Evolutionary conservation across 2,329 filamentous ascomycete species (phyloP), one percentile per base, ranked within the genome.

Genomic region (Phialemoniopsis sp.): DNA sequence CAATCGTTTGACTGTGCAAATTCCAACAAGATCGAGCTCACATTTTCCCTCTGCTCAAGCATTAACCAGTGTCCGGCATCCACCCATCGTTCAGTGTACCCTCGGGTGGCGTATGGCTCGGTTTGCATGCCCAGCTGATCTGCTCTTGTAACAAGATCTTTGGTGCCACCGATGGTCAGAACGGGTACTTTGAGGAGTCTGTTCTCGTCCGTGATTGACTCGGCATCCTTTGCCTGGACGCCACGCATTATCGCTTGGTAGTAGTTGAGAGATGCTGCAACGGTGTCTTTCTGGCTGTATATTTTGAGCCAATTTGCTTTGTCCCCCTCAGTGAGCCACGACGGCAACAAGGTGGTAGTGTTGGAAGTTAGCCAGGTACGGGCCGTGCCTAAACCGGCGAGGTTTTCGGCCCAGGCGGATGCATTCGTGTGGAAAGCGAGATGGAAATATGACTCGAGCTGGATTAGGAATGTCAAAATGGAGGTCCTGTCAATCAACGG

Each of bases 31-130:
- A 41, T 15, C 21, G 5, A 16, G n/a, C 34, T 35, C n/a, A 41
- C 34, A 8, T 13, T 14, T 13, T 37, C 39, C 17, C 31, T 33
- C 6, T 21, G 19, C 31, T 43, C 41, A 19, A 37, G 21, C 41
- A 43, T 40, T n/a, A 38, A 29, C 41, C 37, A 43, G 18, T 43
- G 41, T 7, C 34, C 34, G 6, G 31, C 33, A 16, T 37, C 34
- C 5, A 43, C 9, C 30, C 32, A n/a, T n/a, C n/a, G n/a, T n/a
- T n/a, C n/a, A n/a, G n/a, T n/a, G n/a, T n/a, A n/a, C n/a, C n/a
- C n/a, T n/a, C n/a, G n/a, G n/a, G n/a, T n/a, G n/a, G n/a, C n/a
- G n/a, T n/a, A n/a, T n/a, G n/a, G n/a, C n/a, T n/a, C n/a, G n/a
- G n/a, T n/a, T n/a, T n/a, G n/a, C n/a, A n/a, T n/a, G n/a, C n/a